Base-by-base conservation (phyloP, 2,329 filamentous ascomycete species). In the Phyllosticta capitalensis region DNA sequence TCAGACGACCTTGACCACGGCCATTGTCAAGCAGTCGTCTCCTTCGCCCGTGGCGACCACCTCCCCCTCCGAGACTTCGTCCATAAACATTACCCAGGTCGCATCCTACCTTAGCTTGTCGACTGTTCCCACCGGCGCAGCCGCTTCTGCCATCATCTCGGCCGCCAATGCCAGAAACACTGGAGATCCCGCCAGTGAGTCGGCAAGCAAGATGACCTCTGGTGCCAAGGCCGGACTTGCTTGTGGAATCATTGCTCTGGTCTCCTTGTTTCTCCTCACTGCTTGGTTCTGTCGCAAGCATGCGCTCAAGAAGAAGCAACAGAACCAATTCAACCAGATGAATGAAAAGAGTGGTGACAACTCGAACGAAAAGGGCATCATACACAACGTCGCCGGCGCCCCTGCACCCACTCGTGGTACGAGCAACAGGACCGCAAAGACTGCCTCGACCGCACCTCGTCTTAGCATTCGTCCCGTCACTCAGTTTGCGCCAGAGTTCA, bases 391-490 rank as follows among this genome's bases (percentile, higher is more conserved):
- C 21, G 53, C 48, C 45, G 38, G 52, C 45, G 26, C 17, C 10
- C 49, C 38, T 26, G 12, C 62, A 21, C 54, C 50, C n/a, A 45
- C 55, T 52, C 28, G 56, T 48, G 19, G 49, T 20, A 72, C 76
- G 24, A 75, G 73, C 65, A 65, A 73, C 54, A 65, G 69, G 48
- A 75, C 76, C 58, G 72, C 75, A 59, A 76, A 71, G 65, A 81
- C 76, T 63, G 75, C 71, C 63, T 77, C 79, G 28, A 81, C 77
- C 33, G 86, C 91, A 52, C 90, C 91, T n/a, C 87, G 87, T 63
- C 81, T 96, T 62, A 95, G 90, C 68, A 80, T 96, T 58, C 87
- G 90, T 55, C 91, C 91, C 2, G 83, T 94, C 54, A 92, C 90
- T 49, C 85, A 94, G 67, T 92, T 96, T 74, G 80, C 89, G 48